phyloP scores from a whole-genome alignment of 2,329 filamentous ascomycete genomes.

The Chaetomiaceae sp. region DNA sequence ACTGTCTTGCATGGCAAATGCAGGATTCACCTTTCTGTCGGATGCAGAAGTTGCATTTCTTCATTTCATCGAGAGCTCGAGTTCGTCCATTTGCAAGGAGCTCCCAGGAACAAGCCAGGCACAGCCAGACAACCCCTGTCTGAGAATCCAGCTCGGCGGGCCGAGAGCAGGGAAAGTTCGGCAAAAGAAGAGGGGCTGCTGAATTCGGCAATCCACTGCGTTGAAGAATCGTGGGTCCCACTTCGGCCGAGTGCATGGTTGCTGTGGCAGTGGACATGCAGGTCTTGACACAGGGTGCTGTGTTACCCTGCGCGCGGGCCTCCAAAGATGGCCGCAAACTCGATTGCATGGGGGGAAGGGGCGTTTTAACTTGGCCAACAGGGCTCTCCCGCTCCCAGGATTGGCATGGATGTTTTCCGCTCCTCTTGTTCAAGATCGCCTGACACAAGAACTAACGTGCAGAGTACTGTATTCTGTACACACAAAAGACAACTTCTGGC shows the following conservation, averaged over 20 bases:
- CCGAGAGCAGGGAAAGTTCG: background rate
- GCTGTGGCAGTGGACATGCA: conserved; percentile 15
- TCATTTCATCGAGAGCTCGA: no score
- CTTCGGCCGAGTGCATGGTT: conserved; percentile 5
- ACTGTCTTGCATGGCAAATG: background rate
- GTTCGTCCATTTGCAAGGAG: no score
- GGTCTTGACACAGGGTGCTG: background rate
- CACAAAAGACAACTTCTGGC: no score
- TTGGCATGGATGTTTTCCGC: background rate
- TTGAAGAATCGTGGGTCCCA: background rate
- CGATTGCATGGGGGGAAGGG: no score
- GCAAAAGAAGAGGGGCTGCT: background rate
- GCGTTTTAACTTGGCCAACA: no score
- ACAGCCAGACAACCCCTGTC: conserved; percentile 10
- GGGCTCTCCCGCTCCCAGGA: no score
- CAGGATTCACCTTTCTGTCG: no score
- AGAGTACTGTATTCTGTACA: no score
- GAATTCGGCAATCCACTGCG: background rate
- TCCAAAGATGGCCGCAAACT: no score
- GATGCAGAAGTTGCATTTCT: no score
- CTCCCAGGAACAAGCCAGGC: background rate
- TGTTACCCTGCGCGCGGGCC: background rate
- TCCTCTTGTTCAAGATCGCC: background rate
- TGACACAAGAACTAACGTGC: background rate
- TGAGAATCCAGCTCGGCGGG: background rate